Conservation (phyloP, 2,329 filamentous ascomycete genomes). For the Fonsecaea pedrosoi region DNA sequence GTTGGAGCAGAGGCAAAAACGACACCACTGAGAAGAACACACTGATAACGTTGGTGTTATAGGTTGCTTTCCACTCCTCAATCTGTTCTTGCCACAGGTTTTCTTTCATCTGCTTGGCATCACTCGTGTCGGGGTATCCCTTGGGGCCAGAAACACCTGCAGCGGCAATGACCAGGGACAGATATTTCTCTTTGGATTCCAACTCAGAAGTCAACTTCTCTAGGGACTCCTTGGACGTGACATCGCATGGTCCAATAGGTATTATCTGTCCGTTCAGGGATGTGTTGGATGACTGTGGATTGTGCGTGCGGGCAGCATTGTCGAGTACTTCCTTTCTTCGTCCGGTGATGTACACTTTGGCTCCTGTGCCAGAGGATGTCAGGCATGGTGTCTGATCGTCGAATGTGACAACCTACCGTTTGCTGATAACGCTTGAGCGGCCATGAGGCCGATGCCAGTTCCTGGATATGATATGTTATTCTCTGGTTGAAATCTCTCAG, state of each 20-base stretch:
- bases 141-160: constrained; percentile 72
- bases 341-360: constrained; percentile 45
- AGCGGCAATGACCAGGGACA: constrained; percentile 70
- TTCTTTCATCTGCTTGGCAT: constrained; percentile 62
- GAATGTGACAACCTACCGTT: constrained; percentile 38
- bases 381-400: too few relatives aligned
- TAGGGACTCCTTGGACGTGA: constrained; percentile 66
- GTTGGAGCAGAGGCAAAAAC: constrained; percentile 70
- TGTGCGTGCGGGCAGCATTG: constrained; percentile 51
- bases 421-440: constrained; percentile 42
- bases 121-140: constrained; percentile 58
- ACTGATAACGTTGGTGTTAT: constrained; percentile 72
- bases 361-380: constrained; percentile 34
- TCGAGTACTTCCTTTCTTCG: constrained; percentile 43
- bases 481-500: not conserved
- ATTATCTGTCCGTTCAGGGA: constrained; percentile 60
- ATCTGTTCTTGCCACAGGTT: constrained; percentile 69
- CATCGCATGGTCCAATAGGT: constrained; percentile 62
- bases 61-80: constrained; percentile 71
- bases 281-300: constrained; percentile 40
- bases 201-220: constrained; percentile 62
- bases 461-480: constrained; percentile 16
- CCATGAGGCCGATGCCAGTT: constrained; percentile 44
- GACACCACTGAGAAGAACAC: constrained; percentile 76
- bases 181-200: constrained; percentile 64